Percentiles rank a stretch among this genome's conserved stretches.
phyloP scores from a whole-genome alignment of 345 rosid genomes.

The Eucalyptus polyanthemos region DNA sequence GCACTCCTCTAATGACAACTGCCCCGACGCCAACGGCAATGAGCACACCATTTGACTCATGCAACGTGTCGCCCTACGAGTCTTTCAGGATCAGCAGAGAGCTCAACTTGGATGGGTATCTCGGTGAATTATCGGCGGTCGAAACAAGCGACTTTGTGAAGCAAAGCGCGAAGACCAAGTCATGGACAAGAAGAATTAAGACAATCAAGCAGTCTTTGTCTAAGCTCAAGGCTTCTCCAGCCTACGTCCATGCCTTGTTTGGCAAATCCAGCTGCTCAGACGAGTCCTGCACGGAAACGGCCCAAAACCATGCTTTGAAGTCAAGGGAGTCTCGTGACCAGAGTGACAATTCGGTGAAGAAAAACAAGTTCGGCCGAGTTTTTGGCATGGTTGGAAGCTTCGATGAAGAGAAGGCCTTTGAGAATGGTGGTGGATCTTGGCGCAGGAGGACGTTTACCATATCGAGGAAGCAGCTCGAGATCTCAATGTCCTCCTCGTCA shows the following conservation, averaged over 20 bases:
- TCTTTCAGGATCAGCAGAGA: slow-evolving; percentile 66
- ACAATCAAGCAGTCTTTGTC: slow-evolving; percentile 35
- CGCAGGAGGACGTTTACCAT: slow-evolving; percentile 60
- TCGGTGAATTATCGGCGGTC: slow-evolving; percentile 18
- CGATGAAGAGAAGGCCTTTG: neutral
- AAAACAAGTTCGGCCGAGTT: slow-evolving; percentile 18
- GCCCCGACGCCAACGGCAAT: neutral
- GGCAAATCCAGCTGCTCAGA: slow-evolving; percentile 57
- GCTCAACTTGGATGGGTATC: slow-evolving; percentile 54
- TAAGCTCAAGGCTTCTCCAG: slow-evolving; percentile 55
- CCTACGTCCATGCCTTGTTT: slow-evolving; percentile 55
- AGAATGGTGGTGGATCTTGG: slow-evolving; percentile 2
- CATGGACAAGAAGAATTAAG: slow-evolving; percentile 54
- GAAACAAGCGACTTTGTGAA: neutral
- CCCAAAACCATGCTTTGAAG: neutral
- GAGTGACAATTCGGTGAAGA: slow-evolving; percentile 11
- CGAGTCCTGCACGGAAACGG: slow-evolving; percentile 38
- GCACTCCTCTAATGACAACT: neutral
- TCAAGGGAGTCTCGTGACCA: neutral
- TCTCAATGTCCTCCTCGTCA: slow-evolving; percentile 9
- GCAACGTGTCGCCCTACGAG: slow-evolving; percentile 60
- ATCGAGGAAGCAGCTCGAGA: slow-evolving; percentile 31
- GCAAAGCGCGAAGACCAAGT: slow-evolving; percentile 28
- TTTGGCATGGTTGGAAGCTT: neutral
- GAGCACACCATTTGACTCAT: slow-evolving; percentile 81